Evolutionary conservation across 2,329 filamentous ascomycete species (phyloP).

Genomic region (Elsinoe ampelina): DNA sequence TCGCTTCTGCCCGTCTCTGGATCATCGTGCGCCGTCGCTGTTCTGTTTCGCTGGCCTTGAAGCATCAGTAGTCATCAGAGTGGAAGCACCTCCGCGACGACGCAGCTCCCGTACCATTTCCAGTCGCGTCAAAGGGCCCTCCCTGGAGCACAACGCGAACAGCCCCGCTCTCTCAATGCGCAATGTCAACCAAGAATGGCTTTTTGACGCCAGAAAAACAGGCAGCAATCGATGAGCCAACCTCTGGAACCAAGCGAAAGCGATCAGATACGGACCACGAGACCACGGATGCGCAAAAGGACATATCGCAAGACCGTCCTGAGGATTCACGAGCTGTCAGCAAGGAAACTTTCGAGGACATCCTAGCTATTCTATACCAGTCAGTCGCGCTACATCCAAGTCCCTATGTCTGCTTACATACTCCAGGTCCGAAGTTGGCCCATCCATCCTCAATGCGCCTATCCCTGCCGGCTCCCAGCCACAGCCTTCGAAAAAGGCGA

Average conservation of each 20-base stretch:
- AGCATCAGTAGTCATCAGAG: not conserved
- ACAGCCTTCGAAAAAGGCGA: constrained; percentile 33
- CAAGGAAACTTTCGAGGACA: constrained; percentile 30
- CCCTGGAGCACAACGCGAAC: constrained; percentile 1
- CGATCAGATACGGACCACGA: constrained; percentile 29
- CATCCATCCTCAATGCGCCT: constrained; percentile 36
- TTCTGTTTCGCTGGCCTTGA: constrained; percentile 12
- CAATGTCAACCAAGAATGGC: constrained; percentile 19
- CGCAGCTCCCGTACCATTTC: constrained; percentile 7
- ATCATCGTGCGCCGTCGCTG: not conserved
- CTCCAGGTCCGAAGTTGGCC: constrained; percentile 32
- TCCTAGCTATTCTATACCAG: constrained; percentile 35
- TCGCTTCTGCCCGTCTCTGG: not conserved
- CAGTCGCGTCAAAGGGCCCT: constrained; percentile 8
- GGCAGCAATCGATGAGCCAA: not conserved
- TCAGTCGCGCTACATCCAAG: constrained; percentile 19
- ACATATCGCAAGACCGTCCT: constrained; percentile 15
- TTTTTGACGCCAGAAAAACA: constrained; percentile 15
- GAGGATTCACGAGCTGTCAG: not conserved
- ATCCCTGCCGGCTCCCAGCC: constrained; percentile 24
- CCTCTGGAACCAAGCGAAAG: constrained; percentile 35
- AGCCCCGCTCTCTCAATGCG: not conserved
- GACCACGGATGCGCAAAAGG: constrained; percentile 17
- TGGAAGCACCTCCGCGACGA: constrained; percentile 3
- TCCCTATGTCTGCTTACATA: constrained; percentile 14